Conservation (phyloP, 352 stramenopile genomes). For the Plasmopara viticola region DNA sequence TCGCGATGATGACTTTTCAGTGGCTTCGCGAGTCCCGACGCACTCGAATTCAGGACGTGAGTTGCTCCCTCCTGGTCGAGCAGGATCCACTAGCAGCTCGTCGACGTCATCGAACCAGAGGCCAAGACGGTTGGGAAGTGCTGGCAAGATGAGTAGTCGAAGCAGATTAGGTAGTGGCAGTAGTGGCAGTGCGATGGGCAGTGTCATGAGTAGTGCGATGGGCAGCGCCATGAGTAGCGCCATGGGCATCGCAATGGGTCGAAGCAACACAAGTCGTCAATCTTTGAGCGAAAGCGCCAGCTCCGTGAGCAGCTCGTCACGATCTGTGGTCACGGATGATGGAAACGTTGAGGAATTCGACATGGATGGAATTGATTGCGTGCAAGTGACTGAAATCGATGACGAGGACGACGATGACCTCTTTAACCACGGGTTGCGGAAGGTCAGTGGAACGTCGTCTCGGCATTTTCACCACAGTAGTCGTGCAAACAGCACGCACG, state of each 20-base stretch:
- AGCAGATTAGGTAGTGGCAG: conserved; percentile 13
- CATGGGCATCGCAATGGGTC: conserved; percentile 1
- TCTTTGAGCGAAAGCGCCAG: conserved; percentile 40
- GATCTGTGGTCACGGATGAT: conserved; percentile 31
- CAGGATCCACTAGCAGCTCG: conserved; percentile 22
- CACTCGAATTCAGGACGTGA: conserved; percentile 63
- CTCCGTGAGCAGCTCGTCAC: conserved; percentile 46
- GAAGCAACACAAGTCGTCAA: conserved; percentile 25
- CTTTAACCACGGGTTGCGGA: conserved; percentile 29
- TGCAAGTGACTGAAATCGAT: conserved; percentile 67
- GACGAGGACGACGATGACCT: conserved; percentile 67
- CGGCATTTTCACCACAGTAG: conserved; percentile 33
- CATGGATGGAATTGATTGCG: conserved; percentile 71
- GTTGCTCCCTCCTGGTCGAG: conserved; percentile 28
- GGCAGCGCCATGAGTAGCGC: conserved; percentile 16
- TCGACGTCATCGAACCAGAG: conserved; percentile 42
- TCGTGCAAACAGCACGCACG: conserved; percentile 28
- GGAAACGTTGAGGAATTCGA: conserved; percentile 47
- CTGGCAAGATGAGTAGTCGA: conserved; percentile 14
- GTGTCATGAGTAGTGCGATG: conserved; percentile 16
- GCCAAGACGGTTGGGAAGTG: conserved; percentile 22
- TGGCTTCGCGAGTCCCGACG: conserved; percentile 68
- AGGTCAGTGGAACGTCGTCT: conserved; percentile 29
- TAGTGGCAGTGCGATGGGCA: conserved; percentile 15
- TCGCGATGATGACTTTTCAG: conserved; percentile 78